Base-by-base conservation (phyloP, 1,284 basidiomycete genomes). In the Heterobasidion annosum region DNA sequence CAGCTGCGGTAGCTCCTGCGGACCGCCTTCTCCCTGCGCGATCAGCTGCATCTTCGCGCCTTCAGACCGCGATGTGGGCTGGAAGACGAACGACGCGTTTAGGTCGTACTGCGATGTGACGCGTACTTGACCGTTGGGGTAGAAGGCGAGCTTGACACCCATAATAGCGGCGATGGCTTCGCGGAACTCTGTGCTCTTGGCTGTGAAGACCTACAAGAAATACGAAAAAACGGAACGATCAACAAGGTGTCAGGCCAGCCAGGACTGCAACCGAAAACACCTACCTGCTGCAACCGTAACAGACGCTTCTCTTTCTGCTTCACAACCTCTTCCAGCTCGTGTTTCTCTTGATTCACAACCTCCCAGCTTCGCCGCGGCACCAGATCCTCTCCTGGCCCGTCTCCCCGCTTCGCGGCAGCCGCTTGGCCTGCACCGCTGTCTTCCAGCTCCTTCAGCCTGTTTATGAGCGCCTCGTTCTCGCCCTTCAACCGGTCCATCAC, bases 141-240 rank as follows among this genome's bases (percentile, higher is more conserved):
- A 85, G 65, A 94, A 93, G 1, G 85, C 83, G 40, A 94, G 75
- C 67, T 92, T 93, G 60, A 91, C 82, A 1, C 92, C 93, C 1
- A 95, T 78, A 47, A 95, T 82, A 0, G 83, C 81, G 0, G 83
- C 82, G 50, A 93, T 84, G 12, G 88, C 83, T 61, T 91, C 87
- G 15, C 86, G 77, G 68, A 94, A 93, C 64, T 93, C 90, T 50
- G 81, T 77, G 3, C 82, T 83, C 67, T 93, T 94, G 37, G 82
- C 79, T 0, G 74, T 69, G 64, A 88, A 93, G 1, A 87, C 76
- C 81, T 87, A 25, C 25, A 25, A 25, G 25, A 25, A 25, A 25
- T 5, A 25, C 25, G 25, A 25, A 25, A 4, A 25, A 3, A 25
- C 25, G 25, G 25, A 25, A 25, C 25, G 25, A 25, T 25, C 1